A percentile compares a stretch with the other conserved stretches of the same genome.
phyloP scores from a whole-genome alignment of 306 rosid genomes.

The Leucaena leucocephala region DNA sequence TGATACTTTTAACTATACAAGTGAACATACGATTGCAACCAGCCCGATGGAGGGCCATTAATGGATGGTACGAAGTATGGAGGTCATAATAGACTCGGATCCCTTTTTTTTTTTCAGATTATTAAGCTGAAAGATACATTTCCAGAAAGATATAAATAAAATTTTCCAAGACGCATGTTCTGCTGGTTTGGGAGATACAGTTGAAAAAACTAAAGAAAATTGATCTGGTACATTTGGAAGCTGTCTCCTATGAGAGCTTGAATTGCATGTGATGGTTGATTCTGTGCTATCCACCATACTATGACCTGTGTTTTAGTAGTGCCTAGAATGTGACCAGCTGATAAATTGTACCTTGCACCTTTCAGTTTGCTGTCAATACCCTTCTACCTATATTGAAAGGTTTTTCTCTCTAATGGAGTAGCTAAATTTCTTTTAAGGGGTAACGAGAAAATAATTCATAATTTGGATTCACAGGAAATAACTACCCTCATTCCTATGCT shows the following conservation, averaged over 20 bases:
- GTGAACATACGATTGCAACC: conserved; percentile 19
- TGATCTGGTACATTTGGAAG: neutral
- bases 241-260: conserved; percentile 20
- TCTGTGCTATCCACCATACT: neutral
- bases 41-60: neutral
- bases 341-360: conserved; percentile 13
- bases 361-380: conserved; percentile 1
- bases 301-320: neutral
- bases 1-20: neutral
- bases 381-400: neutral
- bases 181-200: conserved; percentile 5
- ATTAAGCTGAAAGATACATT: neutral
- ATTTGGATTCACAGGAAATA: conserved; percentile 1
- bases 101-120: neutral
- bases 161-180: conserved; percentile 18
- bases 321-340: conserved; percentile 23
- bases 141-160: neutral
- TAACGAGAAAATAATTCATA: neutral
- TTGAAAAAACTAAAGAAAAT: neutral
- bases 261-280: conserved; percentile 9
- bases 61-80: neutral
- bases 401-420: neutral
- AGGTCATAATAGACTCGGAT: conserved; percentile 2
- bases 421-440: neutral
- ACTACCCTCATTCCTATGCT: conserved; percentile 17